Conservation (phyloP, 2,329 filamentous ascomycete genomes). For the Botrytis pseudocinerea region DNA sequence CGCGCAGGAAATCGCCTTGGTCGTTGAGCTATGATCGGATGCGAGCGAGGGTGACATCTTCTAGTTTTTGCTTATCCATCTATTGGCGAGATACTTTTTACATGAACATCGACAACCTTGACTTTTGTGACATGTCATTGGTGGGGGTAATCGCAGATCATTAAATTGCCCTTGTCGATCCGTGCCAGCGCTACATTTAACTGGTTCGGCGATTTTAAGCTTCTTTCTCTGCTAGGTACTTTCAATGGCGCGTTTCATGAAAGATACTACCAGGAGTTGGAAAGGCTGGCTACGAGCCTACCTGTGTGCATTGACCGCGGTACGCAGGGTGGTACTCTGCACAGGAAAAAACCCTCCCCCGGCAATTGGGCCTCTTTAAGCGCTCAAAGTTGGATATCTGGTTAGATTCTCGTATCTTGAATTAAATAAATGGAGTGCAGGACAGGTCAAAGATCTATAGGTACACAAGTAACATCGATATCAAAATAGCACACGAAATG, state of each 20-base stretch:
- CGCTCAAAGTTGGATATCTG: not conserved
- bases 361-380: not conserved
- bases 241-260: slow-evolving; percentile 5
- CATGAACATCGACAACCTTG: not conserved
- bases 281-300: slow-evolving; percentile 13
- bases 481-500: not conserved
- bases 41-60: not conserved
- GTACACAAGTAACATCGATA: not conserved
- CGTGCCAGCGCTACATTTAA: not conserved
- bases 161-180: not conserved
- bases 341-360: not conserved
- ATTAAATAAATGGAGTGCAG: not conserved
- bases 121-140: not conserved
- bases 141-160: slow-evolving; percentile 3
- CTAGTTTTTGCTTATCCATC: not conserved
- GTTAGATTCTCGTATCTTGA: not conserved
- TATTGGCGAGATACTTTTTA: not conserved
- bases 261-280: slow-evolving; percentile 2
- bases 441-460: not conserved
- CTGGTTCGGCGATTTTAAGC: not conserved
- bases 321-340: not conserved
- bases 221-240: not conserved
- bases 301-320: not conserved
- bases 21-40: not conserved
- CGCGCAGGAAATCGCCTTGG: not conserved